These are phyloP conservation scores for Neurospora sublineolata DNA, from an alignment of 495 filamentous ascomycete genomes.

Conservation along the genomic window DNA sequence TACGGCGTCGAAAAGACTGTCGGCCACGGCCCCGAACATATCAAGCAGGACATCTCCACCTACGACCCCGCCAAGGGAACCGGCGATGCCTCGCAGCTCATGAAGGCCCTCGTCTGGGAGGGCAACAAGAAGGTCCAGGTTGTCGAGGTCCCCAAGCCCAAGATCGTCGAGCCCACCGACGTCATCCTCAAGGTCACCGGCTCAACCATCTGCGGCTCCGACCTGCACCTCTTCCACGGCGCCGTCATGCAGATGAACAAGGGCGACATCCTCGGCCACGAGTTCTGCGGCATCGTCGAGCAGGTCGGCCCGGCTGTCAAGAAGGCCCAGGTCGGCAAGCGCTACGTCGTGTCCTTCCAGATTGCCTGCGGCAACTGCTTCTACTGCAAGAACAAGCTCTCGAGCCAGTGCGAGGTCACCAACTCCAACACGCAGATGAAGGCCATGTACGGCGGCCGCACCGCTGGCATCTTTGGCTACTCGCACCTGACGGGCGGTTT, in stretches of 20 bases:
- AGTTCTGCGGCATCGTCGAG: slow-evolving; percentile 77
- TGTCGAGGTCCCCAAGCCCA: slow-evolving; percentile 56
- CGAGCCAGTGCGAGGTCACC: slow-evolving; percentile 68
- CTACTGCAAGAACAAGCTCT: slow-evolving; percentile 65
- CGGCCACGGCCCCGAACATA: slow-evolving; percentile 49
- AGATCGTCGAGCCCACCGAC: slow-evolving; percentile 59
- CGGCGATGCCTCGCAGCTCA: slow-evolving; percentile 42
- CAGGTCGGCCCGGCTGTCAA: slow-evolving; percentile 50
- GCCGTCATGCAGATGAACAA: slow-evolving; percentile 59
- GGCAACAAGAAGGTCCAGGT: slow-evolving; percentile 57
- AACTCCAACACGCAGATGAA: slow-evolving; percentile 59
- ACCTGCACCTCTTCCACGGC: slow-evolving; percentile 72
- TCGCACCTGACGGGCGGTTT: slow-evolving; percentile 78
- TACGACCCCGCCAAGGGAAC: slow-evolving; percentile 26
- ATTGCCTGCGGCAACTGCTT: slow-evolving; percentile 70
- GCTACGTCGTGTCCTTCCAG: slow-evolving; percentile 79
- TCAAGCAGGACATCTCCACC: slow-evolving; percentile 48
- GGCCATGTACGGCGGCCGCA: slow-evolving; percentile 60
- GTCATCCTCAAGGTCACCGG: slow-evolving; percentile 80
- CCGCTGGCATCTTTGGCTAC: slow-evolving; percentile 67
- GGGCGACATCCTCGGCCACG: slow-evolving; percentile 84
- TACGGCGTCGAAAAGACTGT: slow-evolving; percentile 51
- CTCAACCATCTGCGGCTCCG: slow-evolving; percentile 75
- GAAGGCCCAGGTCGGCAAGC: slow-evolving; percentile 49
- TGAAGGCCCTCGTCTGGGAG: slow-evolving; percentile 65